A percentile compares a stretch with the other conserved stretches of the same genome.
These are phyloP conservation scores for Diaporthe amygdali DNA, from an alignment of 2,329 filamentous ascomycete genomes.

Conservation along the genomic window DNA sequence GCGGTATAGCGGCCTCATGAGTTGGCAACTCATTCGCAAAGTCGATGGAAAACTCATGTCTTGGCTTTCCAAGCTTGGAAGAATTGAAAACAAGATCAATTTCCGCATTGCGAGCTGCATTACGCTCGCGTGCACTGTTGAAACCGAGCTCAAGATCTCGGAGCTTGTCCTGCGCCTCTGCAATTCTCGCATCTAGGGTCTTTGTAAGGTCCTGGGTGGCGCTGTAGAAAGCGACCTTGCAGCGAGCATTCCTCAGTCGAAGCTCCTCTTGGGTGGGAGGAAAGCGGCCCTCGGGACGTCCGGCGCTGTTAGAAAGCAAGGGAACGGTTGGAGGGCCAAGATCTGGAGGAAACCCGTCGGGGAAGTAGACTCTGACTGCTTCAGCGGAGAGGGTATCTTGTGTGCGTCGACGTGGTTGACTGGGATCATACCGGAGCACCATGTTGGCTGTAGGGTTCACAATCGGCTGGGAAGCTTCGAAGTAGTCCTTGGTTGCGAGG, in stretches of 20 bases:
- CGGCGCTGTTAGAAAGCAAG: slow-evolving; percentile 23
- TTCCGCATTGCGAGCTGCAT: slow-evolving; percentile 20
- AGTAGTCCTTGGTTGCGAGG: not conserved
- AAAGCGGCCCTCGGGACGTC: slow-evolving; percentile 24
- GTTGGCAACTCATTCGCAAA: slow-evolving; percentile 44
- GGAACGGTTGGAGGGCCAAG: slow-evolving; percentile 30
- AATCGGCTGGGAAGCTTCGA: slow-evolving; percentile 20
- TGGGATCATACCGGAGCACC: slow-evolving; percentile 1
- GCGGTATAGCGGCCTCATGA: slow-evolving; percentile 44
- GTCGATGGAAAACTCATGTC: slow-evolving; percentile 32
- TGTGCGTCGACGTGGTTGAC: slow-evolving; percentile 26
- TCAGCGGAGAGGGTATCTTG: slow-evolving; percentile 37
- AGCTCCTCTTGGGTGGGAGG: slow-evolving; percentile 30
- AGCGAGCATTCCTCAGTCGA: slow-evolving; percentile 32
- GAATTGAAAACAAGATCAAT: slow-evolving; percentile 8
- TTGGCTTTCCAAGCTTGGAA: slow-evolving; percentile 30
- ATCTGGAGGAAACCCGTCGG: slow-evolving; percentile 35
- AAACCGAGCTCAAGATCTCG: slow-evolving; percentile 43
- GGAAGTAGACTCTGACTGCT: slow-evolving; percentile 37
- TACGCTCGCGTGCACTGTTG: slow-evolving; percentile 11
- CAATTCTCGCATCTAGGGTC: slow-evolving; percentile 35
- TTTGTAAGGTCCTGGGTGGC: slow-evolving; percentile 43
- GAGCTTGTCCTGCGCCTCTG: slow-evolving; percentile 41
- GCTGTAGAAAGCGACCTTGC: slow-evolving; percentile 45
- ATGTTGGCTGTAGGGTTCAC: slow-evolving; percentile 25